phyloP scores from a whole-genome alignment of 805 yeast species.

The Naumovozyma castellii region DNA sequence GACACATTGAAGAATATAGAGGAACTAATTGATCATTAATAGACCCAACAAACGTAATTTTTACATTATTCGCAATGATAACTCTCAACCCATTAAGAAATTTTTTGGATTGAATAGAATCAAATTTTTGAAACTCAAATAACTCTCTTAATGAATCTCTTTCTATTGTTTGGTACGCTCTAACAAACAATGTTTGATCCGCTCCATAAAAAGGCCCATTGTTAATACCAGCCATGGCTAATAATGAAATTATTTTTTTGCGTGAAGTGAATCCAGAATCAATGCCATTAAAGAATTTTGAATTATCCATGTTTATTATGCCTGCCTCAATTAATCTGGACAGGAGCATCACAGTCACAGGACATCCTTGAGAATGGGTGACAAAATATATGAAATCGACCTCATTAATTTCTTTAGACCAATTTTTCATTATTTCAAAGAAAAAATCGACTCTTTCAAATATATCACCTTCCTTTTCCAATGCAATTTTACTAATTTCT shows the following conservation, averaged over 20 bases:
- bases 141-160: conserved; percentile 77
- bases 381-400: conserved; percentile 90
- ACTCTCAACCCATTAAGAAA: conserved; percentile 58
- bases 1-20: conserved; percentile 74
- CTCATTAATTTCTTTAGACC: conserved; percentile 41
- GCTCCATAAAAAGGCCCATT: conserved; percentile 90
- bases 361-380: conserved; percentile 93
- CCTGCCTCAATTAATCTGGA: conserved; percentile 63
- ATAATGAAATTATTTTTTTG: conserved; percentile 49
- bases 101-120: conserved; percentile 60
- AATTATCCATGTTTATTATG: conserved; percentile 29
- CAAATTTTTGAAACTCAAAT: conserved; percentile 76
- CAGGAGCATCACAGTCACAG: conserved; percentile 74
- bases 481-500: conserved; percentile 78
- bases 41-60: conserved; percentile 76
- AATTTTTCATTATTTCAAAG: conserved; percentile 57
- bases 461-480: conserved; percentile 89
- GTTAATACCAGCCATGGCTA: conserved; percentile 94
- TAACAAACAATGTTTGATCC: conserved; percentile 75
- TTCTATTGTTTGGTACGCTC: conserved; percentile 86
- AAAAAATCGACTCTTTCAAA: conserved; percentile 78
- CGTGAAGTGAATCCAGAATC: conserved; percentile 6
- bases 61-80: conserved; percentile 60
- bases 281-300: conserved; percentile 15
- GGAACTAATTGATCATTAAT: conserved; percentile 93